Base-by-base conservation (phyloP, 805 yeast species). In the Ogataea ramenticola region DNA sequence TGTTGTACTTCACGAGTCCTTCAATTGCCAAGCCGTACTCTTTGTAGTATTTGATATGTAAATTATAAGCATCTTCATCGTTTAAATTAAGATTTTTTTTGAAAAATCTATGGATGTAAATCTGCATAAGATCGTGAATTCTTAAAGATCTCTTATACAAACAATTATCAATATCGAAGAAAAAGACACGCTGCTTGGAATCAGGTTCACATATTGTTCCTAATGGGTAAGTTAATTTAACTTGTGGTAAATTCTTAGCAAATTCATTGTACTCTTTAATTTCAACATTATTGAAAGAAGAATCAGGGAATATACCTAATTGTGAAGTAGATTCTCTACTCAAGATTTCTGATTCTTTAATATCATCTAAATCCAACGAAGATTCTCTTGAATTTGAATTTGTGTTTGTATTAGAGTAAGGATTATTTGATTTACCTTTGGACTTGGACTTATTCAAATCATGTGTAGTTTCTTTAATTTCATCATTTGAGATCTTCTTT, bases 161-260 rank as follows among this genome's bases (percentile, higher is more conserved):
- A 61, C 97, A 89, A 62, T 91, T 91, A 68, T 91, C 99, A 43
- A 91, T 88, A 61, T 91, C 99, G 56, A 91, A 91, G 64, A 80
- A 88, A 65, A 93, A 86, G 16, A 64, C 66, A 30, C 51, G 55
- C 19, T 55, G 59, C 41, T 56, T 52, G 24, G 47, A 44, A 17
- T 47, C 45, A 14, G 47, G 44, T 1, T 58, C 50, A 49, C 61
- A 36, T 21, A 51, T 55, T 6, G 62, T 54, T 2, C 62, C 67
- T 38, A 54, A 50, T 1, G 58, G 57, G 36, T 57, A 58, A 11
- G 51, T 57, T 32, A 65, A 45, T 0, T 44, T 31, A 4, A 61
- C 58, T 8, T 51, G 52, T 3, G 69, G 69, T n/a, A 58, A 34
- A 36, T 54, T 45, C 14, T 41, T 22, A 3, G 47, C 40, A 17